Percentiles rank a stretch among this genome's conserved stretches.
phyloP scores from a whole-genome alignment of 1,139 yeast genomes.

The Cylindricascospora bacillispora region DNA sequence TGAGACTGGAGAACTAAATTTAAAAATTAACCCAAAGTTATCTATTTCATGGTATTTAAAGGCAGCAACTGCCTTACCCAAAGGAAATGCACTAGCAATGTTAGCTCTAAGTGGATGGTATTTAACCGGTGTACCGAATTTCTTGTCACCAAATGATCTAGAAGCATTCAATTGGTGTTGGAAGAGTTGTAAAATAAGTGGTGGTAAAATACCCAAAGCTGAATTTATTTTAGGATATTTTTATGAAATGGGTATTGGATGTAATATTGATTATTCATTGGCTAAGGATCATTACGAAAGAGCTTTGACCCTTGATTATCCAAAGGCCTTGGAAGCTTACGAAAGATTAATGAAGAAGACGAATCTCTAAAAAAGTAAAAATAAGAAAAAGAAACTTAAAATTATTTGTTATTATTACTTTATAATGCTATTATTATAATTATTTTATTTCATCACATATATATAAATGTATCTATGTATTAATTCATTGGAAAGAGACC shows the following conservation, averaged over 20 bases:
- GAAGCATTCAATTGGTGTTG: constrained; percentile 68
- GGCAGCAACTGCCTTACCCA: constrained; percentile 40
- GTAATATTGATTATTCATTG: constrained; percentile 32
- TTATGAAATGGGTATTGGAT: constrained; percentile 69
- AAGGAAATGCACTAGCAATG: constrained; percentile 76
- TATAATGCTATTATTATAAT: too few relatives aligned
- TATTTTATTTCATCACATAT: too few relatives aligned
- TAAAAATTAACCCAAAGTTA: constrained; percentile 53
- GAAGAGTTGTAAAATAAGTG: constrained; percentile 63
- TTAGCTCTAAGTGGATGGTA: constrained; percentile 89
- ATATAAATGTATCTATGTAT: too few relatives aligned
- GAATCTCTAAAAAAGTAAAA: too few relatives aligned
- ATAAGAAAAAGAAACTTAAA: too few relatives aligned
- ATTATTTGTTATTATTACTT: too few relatives aligned
- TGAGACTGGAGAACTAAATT: constrained; percentile 69
- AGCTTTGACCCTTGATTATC: constrained; percentile 51
- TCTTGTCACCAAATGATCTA: constrained; percentile 57
- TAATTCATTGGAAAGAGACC: too few relatives aligned
- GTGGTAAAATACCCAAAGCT: constrained; percentile 69
- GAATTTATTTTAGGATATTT: constrained; percentile 76
- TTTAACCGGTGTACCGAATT: constrained; percentile 64
- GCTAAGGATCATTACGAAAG: constrained; percentile 43
- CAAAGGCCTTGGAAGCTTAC: constrained; percentile 32
- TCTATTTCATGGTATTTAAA: constrained; percentile 84
- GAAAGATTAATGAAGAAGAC: constrained; percentile 1